phyloP scores from a whole-genome alignment of 2,329 filamentous ascomycete genomes.

The Botrytis elliptica region DNA sequence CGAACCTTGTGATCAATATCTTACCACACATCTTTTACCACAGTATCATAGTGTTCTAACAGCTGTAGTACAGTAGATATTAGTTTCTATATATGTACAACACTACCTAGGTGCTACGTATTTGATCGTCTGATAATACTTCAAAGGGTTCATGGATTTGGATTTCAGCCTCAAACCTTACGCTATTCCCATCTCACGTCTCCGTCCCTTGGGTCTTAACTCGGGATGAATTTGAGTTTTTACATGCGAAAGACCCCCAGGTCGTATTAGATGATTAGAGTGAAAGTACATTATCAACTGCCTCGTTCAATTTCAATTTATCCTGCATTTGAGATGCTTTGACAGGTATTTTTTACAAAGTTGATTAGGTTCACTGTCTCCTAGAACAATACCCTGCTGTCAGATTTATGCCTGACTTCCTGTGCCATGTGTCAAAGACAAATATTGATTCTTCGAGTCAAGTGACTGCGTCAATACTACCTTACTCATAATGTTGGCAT shows the following conservation, averaged over 20 bases:
- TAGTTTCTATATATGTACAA: not conserved
- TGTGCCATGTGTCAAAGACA: not conserved
- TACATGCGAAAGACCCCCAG: not conserved
- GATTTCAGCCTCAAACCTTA: not conserved
- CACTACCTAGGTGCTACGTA: not conserved
- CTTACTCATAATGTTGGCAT: not conserved
- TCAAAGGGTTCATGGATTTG: not conserved
- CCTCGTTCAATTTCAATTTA: not conserved
- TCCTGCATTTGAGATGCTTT: not conserved
- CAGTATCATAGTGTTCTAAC: not conserved
- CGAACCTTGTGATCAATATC: not conserved
- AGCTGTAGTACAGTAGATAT: not conserved
- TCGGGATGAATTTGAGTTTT: not conserved
- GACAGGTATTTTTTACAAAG: not conserved
- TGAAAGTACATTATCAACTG: no score
- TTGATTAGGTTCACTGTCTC: not conserved
- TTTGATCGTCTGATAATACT: not conserved
- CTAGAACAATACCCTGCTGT: not conserved
- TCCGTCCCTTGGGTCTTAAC: not conserved
- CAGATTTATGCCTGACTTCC: not conserved
- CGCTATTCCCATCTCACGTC: not conserved
- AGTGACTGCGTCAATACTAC: not conserved
- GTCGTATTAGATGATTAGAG: not conserved
- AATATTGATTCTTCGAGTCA: not conserved
- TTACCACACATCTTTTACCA: not conserved